These are phyloP conservation scores for Phytophthora parvispora DNA, from an alignment of 352 stramenopile species.

Conservation along the genomic window DNA sequence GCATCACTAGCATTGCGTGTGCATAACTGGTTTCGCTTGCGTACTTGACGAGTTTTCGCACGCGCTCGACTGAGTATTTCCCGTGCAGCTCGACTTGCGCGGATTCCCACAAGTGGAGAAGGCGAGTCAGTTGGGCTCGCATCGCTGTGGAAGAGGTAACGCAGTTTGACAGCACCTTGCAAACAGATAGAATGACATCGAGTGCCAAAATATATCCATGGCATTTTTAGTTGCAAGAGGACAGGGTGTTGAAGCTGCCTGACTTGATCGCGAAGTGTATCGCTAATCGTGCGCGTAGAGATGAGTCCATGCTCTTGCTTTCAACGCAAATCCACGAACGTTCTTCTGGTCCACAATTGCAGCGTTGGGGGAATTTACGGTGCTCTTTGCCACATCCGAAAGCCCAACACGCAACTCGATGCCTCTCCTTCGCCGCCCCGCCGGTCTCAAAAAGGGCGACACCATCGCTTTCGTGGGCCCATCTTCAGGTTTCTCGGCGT, in stretches of 20 bases:
- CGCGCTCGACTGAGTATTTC: background rate
- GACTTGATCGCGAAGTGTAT: background rate
- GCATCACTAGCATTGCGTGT: background rate
- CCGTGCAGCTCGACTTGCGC: background rate
- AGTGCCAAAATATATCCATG: too few relatives aligned
- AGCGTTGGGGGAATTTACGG: too few relatives aligned
- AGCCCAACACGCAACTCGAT: background rate
- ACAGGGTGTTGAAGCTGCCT: background rate
- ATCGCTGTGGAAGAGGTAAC: too few relatives aligned
- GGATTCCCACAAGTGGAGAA: background rate
- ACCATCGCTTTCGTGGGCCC: conserved; percentile 69
- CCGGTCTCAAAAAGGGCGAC: conserved; percentile 41
- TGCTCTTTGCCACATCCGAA: background rate
- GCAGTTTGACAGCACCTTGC: too few relatives aligned
- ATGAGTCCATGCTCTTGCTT: too few relatives aligned
- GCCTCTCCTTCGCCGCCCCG: conserved; percentile 18
- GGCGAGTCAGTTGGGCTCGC: background rate
- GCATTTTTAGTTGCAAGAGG: background rate
- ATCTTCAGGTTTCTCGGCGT: conserved; percentile 48
- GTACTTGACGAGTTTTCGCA: background rate
- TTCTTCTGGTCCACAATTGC: background rate
- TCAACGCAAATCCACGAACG: background rate
- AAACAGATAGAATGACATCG: too few relatives aligned
- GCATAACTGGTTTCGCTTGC: background rate
- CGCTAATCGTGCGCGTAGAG: background rate